Percentiles rank a stretch among this genome's conserved stretches.
phyloP scores from a whole-genome alignment of 2,329 filamentous ascomycete species.

The Cladophialophora immunda region DNA sequence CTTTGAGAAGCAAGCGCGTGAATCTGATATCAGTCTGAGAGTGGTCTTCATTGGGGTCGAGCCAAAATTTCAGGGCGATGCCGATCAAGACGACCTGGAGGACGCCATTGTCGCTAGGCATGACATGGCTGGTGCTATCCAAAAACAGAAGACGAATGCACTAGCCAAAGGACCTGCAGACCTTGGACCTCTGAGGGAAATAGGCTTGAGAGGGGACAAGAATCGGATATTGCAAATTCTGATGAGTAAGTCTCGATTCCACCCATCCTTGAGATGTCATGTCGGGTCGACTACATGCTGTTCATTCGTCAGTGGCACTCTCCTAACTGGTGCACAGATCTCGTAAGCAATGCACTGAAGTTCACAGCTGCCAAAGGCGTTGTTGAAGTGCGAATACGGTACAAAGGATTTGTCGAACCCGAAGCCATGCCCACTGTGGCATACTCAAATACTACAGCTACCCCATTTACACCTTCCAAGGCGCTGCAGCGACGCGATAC shows the following conservation, averaged over 20 bases:
- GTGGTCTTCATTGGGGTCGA: conserved; percentile 71
- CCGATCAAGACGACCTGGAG: conserved; percentile 40
- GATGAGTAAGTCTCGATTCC: conserved; percentile 26
- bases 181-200: conserved; percentile 76
- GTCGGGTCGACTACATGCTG: no score
- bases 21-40: conserved; percentile 75
- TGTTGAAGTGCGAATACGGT: conserved; percentile 78
- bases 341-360: conserved; percentile 89
- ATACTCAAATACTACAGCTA: conserved; percentile 44
- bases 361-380: conserved; percentile 81
- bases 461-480: conserved; percentile 8
- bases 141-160: conserved; percentile 41
- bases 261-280: no score
- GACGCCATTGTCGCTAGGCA: conserved; percentile 54
- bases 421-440: conserved; percentile 60
- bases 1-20: conserved; percentile 86
- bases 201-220: conserved; percentile 87
- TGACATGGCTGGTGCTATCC: conserved; percentile 26
- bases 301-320: background rate
- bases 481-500: conserved; percentile 29
- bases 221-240: conserved; percentile 88
- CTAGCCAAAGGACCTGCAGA: conserved; percentile 71
- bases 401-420: conserved; percentile 54
- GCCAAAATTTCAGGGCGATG: conserved; percentile 37
- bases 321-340: conserved; percentile 51